These are phyloP conservation scores for Beauveria scarabaeidicola DNA, from an alignment of 2,329 filamentous ascomycete genomes.

Conservation along the genomic window DNA sequence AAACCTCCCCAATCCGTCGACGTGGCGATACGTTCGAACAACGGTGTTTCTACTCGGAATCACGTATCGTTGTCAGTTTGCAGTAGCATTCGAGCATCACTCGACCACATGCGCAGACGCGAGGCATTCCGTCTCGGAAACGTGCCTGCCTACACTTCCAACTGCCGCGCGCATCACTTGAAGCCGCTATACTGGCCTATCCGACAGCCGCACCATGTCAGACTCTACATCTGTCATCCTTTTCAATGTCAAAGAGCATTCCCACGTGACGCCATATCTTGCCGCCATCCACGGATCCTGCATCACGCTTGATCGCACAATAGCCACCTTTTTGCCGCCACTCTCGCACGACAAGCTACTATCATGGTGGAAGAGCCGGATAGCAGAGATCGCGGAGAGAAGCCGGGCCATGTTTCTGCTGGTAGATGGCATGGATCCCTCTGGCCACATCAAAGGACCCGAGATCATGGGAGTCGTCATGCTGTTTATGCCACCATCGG, in stretches of 20 bases:
- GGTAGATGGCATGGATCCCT: conserved; percentile 27
- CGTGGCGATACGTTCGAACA: not conserved
- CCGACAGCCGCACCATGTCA: conserved; percentile 18
- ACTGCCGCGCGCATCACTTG: not conserved
- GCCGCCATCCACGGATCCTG: conserved; percentile 50
- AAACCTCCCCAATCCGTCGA: not conserved
- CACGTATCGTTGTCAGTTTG: not conserved
- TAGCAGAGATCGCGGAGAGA: conserved; percentile 37
- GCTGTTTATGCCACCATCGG: conserved; percentile 40
- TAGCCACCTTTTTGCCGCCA: conserved; percentile 52
- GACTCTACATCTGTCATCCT: conserved; percentile 28
- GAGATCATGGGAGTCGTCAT: conserved; percentile 49
- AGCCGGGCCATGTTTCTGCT: conserved; percentile 46
- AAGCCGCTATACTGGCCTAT: not conserved
- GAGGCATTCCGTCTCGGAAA: not conserved
- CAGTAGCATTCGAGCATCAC: too few relatives aligned
- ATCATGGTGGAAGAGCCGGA: conserved; percentile 46
- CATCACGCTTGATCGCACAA: conserved; percentile 48
- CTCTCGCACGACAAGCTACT: conserved; percentile 47
- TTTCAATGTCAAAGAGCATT: conserved; percentile 37
- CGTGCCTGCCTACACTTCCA: not conserved
- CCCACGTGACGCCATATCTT: conserved; percentile 46
- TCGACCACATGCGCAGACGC: not conserved
- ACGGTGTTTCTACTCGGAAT: not conserved
- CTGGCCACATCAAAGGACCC: conserved; percentile 29